phyloP scores from a whole-genome alignment of 345 rosid species.

The Turnera subulata region DNA sequence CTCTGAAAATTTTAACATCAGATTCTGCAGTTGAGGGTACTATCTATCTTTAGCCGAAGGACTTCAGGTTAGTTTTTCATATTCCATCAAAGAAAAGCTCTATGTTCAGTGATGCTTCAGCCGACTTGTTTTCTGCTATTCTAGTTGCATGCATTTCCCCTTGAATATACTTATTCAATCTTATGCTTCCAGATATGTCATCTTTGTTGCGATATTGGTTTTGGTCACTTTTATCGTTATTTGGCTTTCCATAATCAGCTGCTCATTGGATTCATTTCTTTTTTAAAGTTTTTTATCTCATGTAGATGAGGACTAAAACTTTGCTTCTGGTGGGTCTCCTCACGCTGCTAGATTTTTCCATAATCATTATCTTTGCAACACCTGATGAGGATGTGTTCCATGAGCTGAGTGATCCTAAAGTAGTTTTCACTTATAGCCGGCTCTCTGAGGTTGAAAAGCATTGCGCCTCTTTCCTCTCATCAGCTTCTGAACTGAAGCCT shows the following conservation, averaged over 20 bases:
- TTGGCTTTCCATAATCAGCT: neutral
- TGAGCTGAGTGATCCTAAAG: neutral
- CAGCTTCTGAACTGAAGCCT: slow-evolving; percentile 9
- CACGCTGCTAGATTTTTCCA: neutral
- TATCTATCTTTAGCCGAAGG: no score
- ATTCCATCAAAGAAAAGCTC: no score
- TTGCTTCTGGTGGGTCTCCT: slow-evolving; percentile 5
- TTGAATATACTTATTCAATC: no score
- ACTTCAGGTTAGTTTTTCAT: no score
- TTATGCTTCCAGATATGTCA: no score
- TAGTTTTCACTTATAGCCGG: slow-evolving; percentile 4
- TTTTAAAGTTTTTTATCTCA: neutral
- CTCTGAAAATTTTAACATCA: no score
- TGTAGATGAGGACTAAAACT: neutral
- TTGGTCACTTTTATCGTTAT: no score
- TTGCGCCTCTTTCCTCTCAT: neutral
- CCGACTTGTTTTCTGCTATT: no score
- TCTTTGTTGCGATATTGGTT: no score
- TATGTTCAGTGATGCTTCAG: no score
- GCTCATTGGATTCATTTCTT: neutral
- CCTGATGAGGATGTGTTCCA: neutral
- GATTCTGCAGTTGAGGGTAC: no score
- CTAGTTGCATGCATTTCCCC: no score
- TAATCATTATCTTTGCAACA: neutral
- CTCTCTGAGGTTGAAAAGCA: slow-evolving; percentile 7